Evolutionary conservation across 2,329 filamentous ascomycete species (phyloP), one percentile per base, ranked within the genome.

Genomic region (Sarocladium brachiariae): DNA sequence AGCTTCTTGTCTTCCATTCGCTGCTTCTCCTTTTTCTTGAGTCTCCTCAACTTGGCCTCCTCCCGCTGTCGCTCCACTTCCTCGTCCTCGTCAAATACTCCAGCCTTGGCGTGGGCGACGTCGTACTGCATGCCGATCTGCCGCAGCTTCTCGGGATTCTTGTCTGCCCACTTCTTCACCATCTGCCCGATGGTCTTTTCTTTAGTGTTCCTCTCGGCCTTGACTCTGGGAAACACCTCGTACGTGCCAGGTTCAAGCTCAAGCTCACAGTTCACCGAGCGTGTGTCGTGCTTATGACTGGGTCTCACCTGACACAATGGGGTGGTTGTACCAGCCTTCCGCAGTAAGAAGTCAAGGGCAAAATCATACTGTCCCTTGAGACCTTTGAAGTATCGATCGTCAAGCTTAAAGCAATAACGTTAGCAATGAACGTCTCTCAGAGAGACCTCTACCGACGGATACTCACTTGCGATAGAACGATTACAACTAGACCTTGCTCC

Each of bases 261-360:
- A n/a, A 88, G 70, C 59, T 89, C 86, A n/a, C 81, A 83, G 51
- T 80, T 86, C 13, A 87, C 79, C 1, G 81, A 84, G 7, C 86
- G 78, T 45, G 72, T 76, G 71, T 84, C 65, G 58, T 63, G 65
- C 11, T 56, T 56, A 23, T 58, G 56, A n/a, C 51, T 50, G 13
- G 58, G 45, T 4, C 39, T 27, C 4, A 41, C 51, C 34, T 52
- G 47, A 31, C 38, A 41, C 27, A 52, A 16, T 7, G 24, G 33
- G 13, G 14, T 27, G 3, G 47, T 27, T 13, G 48, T 34, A 4
- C 41, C 48, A 5, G 53, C 49, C 45, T 65, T 64, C n/a, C 68
- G 65, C 1, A 75, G 61, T 5, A 73, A 58, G 52, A 75, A 76
- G 52, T 71, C 65, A 8, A 76, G 61, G 8, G 59, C 56, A 50